Conservation (phyloP, 495 filamentous ascomycete species). For the Penicillium macrosclerotiorum region DNA sequence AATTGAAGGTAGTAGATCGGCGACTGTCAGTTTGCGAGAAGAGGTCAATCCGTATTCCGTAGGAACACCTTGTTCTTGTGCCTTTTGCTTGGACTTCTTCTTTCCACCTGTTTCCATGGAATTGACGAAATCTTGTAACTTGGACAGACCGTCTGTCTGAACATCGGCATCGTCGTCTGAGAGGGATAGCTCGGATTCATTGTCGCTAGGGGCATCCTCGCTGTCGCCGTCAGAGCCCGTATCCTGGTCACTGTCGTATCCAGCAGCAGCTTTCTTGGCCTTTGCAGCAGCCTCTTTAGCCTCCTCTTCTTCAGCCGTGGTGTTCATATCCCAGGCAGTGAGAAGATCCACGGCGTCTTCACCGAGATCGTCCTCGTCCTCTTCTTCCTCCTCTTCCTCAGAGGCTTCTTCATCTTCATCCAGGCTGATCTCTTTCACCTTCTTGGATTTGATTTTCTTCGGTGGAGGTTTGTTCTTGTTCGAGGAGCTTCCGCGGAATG, state of each 20-base stretch:
- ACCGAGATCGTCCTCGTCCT: constrained; percentile 61
- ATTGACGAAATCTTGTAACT: constrained; percentile 68
- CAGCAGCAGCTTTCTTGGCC: constrained; percentile 26
- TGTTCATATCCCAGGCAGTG: constrained; percentile 72
- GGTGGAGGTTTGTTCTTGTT: constrained; percentile 45
- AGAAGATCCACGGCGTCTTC: constrained; percentile 85
- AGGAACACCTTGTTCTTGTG: constrained; percentile 52
- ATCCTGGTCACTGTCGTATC: constrained; percentile 35
- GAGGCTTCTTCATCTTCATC: constrained; percentile 55
- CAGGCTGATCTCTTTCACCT: constrained; percentile 48
- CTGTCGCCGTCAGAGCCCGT: constrained; percentile 39
- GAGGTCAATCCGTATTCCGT: constrained; percentile 58
- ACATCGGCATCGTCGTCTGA: constrained; percentile 59
- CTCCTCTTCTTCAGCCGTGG: constrained; percentile 46
- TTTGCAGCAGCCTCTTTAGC: constrained; percentile 31
- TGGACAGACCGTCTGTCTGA: constrained; percentile 57
- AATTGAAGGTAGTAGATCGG: constrained; percentile 70
- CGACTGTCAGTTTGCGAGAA: constrained; percentile 72
- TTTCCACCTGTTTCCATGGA: constrained; percentile 52
- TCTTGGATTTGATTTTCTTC: constrained; percentile 25
- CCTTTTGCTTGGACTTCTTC: constrained; percentile 29
- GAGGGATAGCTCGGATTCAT: constrained; percentile 46
- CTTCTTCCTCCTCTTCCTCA: constrained; percentile 47
- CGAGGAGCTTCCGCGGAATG: constrained; percentile 65
- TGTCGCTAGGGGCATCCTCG: constrained; percentile 50